These are phyloP conservation scores for Zhuliangozyma parablackwelliae DNA, from an alignment of 1,139 yeast species.

Conservation along the genomic window DNA sequence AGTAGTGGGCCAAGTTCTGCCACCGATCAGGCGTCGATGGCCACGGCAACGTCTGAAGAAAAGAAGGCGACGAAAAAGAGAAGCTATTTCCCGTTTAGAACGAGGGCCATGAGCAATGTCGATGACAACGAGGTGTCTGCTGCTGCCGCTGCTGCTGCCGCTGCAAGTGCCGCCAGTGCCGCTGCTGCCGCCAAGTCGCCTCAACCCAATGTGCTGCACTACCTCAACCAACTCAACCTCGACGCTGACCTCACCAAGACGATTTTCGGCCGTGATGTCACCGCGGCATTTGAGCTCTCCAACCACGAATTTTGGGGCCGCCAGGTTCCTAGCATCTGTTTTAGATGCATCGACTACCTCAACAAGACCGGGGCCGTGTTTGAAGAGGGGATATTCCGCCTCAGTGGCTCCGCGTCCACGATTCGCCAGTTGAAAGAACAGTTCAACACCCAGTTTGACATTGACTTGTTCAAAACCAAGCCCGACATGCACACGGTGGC, in stretches of 20 bases:
- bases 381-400: slow-evolving; percentile 88
- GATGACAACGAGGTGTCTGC: slow-evolving; percentile 2
- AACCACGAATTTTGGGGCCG: slow-evolving; percentile 42
- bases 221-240: slow-evolving; percentile 36
- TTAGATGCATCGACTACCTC: slow-evolving; percentile 69
- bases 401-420: slow-evolving; percentile 83
- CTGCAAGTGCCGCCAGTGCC: background rate
- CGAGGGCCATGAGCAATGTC: slow-evolving; percentile 12
- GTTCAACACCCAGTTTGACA: slow-evolving; percentile 62
- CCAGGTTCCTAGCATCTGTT: slow-evolving; percentile 71
- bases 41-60: slow-evolving; percentile 7
- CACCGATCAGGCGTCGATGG: slow-evolving; percentile 9
- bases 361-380: slow-evolving; percentile 64
- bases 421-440: slow-evolving; percentile 68
- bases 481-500: slow-evolving; percentile 76
- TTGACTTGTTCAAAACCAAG: slow-evolving; percentile 52
- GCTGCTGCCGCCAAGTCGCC: background rate
- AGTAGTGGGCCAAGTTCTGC: too few species aligned
- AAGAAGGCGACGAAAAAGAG: slow-evolving; percentile 47
- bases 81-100: slow-evolving; percentile 58
- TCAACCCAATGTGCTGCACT: slow-evolving; percentile 24
- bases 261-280: slow-evolving; percentile 66
- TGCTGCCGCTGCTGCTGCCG: too few species aligned
- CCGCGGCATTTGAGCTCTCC: slow-evolving; percentile 48
- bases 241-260: slow-evolving; percentile 32